A percentile compares a stretch with the other conserved stretches of the same genome.
These are phyloP conservation scores for Isabelozyma pseudorhagii DNA, from an alignment of 805 yeast genomes.

Conservation along the genomic window DNA sequence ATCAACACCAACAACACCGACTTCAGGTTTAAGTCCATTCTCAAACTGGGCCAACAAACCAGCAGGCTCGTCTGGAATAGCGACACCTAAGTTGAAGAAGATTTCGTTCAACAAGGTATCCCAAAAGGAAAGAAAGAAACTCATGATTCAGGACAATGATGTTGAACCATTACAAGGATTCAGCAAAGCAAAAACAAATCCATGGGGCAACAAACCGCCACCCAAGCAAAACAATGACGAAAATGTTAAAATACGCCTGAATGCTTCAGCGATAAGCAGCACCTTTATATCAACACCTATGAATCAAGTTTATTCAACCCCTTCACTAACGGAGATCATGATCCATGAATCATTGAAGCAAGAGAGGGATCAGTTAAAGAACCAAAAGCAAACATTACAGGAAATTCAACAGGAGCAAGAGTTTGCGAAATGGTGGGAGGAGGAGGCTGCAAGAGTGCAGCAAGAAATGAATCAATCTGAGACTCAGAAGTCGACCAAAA, in stretches of 20 bases:
- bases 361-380: slow-evolving; percentile 25
- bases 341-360: slow-evolving; percentile 43
- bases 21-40: slow-evolving; percentile 19
- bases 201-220: slow-evolving; percentile 1
- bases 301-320: slow-evolving; percentile 9
- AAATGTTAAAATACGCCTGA: not conserved
- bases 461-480: slow-evolving; percentile 17
- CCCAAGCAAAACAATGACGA: not conserved
- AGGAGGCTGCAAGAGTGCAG: slow-evolving; percentile 69
- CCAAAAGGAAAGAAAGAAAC: slow-evolving; percentile 56
- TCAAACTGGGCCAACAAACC: slow-evolving; percentile 25
- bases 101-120: slow-evolving; percentile 45
- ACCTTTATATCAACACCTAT: slow-evolving; percentile 1
- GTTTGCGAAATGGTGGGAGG: slow-evolving; percentile 86
- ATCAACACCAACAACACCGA: not conserved
- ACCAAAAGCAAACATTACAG: slow-evolving; percentile 46
- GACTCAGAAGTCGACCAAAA: not conserved
- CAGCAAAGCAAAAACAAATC: not conserved
- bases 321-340: slow-evolving; percentile 43
- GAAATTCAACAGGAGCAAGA: slow-evolving; percentile 81
- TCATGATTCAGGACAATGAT: slow-evolving; percentile 14
- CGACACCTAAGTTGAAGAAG: slow-evolving; percentile 23
- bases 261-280: not conserved
- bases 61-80: slow-evolving; percentile 5
- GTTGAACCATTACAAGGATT: not conserved